These are phyloP conservation scores for Lasiosphaeria ovina DNA, from an alignment of 495 filamentous ascomycete species.

Conservation along the genomic window DNA sequence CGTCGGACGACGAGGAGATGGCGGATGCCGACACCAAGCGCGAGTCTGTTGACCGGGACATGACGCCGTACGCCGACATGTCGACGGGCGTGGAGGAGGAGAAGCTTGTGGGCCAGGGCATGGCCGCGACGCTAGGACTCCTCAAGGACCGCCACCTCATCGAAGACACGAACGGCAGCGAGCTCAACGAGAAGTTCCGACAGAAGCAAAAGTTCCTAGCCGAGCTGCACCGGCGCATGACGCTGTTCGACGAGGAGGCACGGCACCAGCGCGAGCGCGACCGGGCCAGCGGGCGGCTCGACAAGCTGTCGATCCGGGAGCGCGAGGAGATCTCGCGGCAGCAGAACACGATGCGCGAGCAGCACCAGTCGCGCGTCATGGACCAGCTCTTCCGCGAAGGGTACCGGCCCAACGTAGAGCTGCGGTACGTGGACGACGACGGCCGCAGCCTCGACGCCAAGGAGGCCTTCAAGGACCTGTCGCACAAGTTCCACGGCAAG, in stretches of 20 bases:
- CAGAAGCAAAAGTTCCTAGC: conserved; percentile 77
- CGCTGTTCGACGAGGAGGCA: conserved; percentile 72
- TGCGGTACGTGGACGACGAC: conserved; percentile 86
- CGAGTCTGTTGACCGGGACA: conserved; percentile 9
- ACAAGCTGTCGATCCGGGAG: conserved; percentile 83
- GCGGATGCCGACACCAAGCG: conserved; percentile 52
- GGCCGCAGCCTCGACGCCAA: conserved; percentile 85
- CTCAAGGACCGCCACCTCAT: conserved; percentile 81
- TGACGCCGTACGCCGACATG: conserved; percentile 25
- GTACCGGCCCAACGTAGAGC: conserved; percentile 85
- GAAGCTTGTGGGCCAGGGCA: conserved; percentile 67
- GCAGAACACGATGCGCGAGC: conserved; percentile 84
- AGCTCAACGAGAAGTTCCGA: conserved; percentile 67
- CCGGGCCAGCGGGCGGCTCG: conserved; percentile 73
- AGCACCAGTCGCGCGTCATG: conserved; percentile 72
- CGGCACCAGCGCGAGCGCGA: conserved; percentile 85
- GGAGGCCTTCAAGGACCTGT: conserved; percentile 87
- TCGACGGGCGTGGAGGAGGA: conserved; percentile 85
- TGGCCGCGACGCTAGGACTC: conserved; percentile 78
- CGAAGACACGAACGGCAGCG: conserved; percentile 57
- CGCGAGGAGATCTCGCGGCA: conserved; percentile 84
- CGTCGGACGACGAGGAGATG: conserved; percentile 48
- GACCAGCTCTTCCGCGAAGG: conserved; percentile 80
- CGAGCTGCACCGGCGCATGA: conserved; percentile 71
- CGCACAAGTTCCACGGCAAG: conserved; percentile 97